Conservation (phyloP, 2,329 filamentous ascomycete species). For the Niveomyces coronatus region DNA sequence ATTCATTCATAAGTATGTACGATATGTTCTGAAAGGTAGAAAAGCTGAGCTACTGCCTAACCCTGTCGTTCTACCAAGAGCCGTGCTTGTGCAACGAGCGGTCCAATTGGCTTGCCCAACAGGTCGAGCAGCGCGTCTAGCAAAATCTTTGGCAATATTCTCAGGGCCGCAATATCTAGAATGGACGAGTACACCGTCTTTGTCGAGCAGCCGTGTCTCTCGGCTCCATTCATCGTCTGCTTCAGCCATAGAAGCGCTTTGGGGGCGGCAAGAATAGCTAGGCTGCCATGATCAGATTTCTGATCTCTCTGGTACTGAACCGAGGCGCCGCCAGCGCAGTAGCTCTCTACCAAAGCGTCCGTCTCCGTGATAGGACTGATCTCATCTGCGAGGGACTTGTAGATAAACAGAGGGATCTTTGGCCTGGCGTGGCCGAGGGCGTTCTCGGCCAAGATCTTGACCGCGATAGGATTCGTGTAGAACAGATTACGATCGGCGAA, state of each 20-base stretch:
- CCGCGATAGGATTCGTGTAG: slow-evolving; percentile 13
- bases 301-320: slow-evolving; percentile 34
- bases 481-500: slow-evolving; percentile 26
- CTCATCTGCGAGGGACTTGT: slow-evolving; percentile 38
- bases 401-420: slow-evolving; percentile 37
- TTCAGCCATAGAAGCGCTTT: slow-evolving; percentile 14
- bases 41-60: neutral
- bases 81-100: slow-evolving; percentile 1
- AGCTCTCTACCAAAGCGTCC: slow-evolving; percentile 30
- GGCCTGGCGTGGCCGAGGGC: slow-evolving; percentile 28
- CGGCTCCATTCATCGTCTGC: slow-evolving; percentile 9
- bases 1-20: too few species aligned
- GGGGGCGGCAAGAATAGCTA: slow-evolving; percentile 11
- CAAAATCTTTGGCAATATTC: slow-evolving; percentile 11
- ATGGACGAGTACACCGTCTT: slow-evolving; percentile 9
- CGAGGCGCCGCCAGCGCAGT: slow-evolving; percentile 29
- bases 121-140: slow-evolving; percentile 11
- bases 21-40: neutral
- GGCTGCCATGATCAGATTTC: slow-evolving; percentile 26
- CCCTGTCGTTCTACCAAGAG: neutral
- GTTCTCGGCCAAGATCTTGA: slow-evolving; percentile 20
- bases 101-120: slow-evolving; percentile 10
- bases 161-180: slow-evolving; percentile 10
- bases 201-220: slow-evolving; percentile 1
- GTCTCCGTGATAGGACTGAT: slow-evolving; percentile 33